Evolutionary conservation across 208 protist species (phyloP), one percentile per base, ranked within the genome.

Genomic region (Phytomonas francai): DNA sequence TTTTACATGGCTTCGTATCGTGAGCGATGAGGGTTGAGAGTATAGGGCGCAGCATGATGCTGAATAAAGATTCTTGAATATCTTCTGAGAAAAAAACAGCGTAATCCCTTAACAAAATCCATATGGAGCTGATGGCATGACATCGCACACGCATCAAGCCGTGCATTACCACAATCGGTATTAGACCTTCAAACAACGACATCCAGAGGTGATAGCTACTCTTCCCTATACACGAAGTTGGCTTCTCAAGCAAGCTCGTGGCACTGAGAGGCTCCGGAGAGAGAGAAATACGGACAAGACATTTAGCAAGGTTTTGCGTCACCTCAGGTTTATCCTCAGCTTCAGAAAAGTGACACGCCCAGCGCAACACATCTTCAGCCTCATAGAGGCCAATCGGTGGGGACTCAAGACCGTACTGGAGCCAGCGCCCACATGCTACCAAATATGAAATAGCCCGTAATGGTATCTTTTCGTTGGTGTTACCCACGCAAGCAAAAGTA

Each of bases 151-250:
- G 79, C 5, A 87, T 74, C 33, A 81, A 91, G 63, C 72, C 65
- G 71, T 92, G 86, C 65, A 90, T 68, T 29, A 91, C 75, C 14
- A 88, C 76, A 34, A 92, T 86, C 16, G 88, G 85, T 34, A 90
- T 71, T 71, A 94, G 71, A 12, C 85, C 85, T 65, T 94, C 85
- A 51, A 94, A 86, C 36, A 94, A 71, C 3, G 85, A 82, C 75
- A 88, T 83, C 86, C 88, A 94, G 67, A 94, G 67, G 72, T 90
- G 81, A 63, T 92, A 91, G 32, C 73, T 68, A 25, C 80, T 92
- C 77, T 89, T 88, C 33, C 57, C 66, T n/a, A 64, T 71, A 59
- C 80, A 78, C 60, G 49, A 68, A 25, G 33, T 70, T 16, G 88
- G 85, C 62, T 88, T 87, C 61, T 80, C 73, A 39, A 93, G 76